Base-by-base conservation (phyloP, 2,329 filamentous ascomycete species). In the Scolecobasidium constrictum region DNA sequence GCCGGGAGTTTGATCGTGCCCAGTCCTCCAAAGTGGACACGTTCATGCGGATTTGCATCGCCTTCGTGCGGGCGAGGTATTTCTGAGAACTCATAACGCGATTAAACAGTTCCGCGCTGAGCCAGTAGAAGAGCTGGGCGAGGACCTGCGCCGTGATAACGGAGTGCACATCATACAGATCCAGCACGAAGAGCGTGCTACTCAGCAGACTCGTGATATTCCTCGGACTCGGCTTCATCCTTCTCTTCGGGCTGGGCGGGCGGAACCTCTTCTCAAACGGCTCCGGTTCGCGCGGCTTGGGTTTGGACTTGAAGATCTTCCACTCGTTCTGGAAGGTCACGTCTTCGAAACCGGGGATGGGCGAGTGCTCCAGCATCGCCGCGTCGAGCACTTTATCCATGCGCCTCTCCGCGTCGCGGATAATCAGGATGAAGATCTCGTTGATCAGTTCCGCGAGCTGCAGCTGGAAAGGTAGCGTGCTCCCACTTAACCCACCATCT, bases 31-130 rank as follows among this genome's bases (percentile, higher is more conserved):
- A 68, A 5, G 81, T 82, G 1, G 92, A 96, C 5, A 98, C 79
- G 58, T 98, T 98, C 88, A 98, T 96, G 51, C 92, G 85, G 53
- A 98, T 96, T 60, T 98, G 92, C 92, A 98, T 98, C 3, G 92
- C 92, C 62, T 98, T 98, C 15, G 92, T 98, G 42, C 92, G 77
- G 4, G 92, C 90, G 7, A 98, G 72, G 56, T 95, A 98, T 59
- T 90, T 88, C 50, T 86, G 78, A 56, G 93, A 95, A 21, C 85
- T 90, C 85, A 98, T 94, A 61, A 98, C 85, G 46, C 90, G 83
- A 61, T 98, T 98, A 68, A 98, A 98, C 6, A 96, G 76, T 63
- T 98, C 92, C 0, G 90, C 86, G 5, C 88, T 85, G 13, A 98
- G 73, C 92, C 92, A 98, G 65, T 95, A 98, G 35, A 96, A 73